Evolutionary conservation across 306 rosid genomes (phyloP), one percentile per base, ranked within the genome.

Genomic region (Potentilla sterilis): DNA sequence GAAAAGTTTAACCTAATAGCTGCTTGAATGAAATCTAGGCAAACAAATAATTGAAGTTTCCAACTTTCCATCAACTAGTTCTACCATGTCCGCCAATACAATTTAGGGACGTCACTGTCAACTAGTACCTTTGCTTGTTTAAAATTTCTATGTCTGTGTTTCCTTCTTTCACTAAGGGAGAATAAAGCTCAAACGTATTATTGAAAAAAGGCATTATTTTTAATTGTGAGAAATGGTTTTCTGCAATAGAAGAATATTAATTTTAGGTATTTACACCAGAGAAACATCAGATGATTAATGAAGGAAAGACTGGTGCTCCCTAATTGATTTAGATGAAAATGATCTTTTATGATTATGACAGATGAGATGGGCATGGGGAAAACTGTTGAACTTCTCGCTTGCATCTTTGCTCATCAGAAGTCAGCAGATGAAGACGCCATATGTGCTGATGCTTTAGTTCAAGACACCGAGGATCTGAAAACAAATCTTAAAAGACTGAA

Each of bases 311-410:
- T 52, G 62, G 24, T 68, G n/a, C 74, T 67, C 68, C 68, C 52
- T 66, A 58, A 75, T 69, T 70, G 55, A 63, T 74, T 81, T 24
- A 5, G 8, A 37, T 84, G 54, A 75, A 74, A 48, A 40, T 70
- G 14, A 24, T 77, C 38, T 19, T 78, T 84, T 74, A 69, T 73
- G 63, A 72, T 42, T 58, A 70, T 69, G 81, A 72, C 87, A 92
- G 97, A 95, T 81, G 97, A 95, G 88, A 92, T 92, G 98, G 97
- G 98, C 61, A 73, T 95, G 85, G 97, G 98, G 35, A 95, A 95
- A 86, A 92, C 98, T 72, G 89, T 95, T 78, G 98, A 95, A 84
- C 86, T 92, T 71, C 98, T 95, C 78, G 92, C 97, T 73, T 92
- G 97, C 80, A 83, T 95, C 87, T 85, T 86, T 84, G 83, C 92